phyloP scores from a whole-genome alignment of 352 stramenopile genomes.

The Pythium rhizo-oryzae region DNA sequence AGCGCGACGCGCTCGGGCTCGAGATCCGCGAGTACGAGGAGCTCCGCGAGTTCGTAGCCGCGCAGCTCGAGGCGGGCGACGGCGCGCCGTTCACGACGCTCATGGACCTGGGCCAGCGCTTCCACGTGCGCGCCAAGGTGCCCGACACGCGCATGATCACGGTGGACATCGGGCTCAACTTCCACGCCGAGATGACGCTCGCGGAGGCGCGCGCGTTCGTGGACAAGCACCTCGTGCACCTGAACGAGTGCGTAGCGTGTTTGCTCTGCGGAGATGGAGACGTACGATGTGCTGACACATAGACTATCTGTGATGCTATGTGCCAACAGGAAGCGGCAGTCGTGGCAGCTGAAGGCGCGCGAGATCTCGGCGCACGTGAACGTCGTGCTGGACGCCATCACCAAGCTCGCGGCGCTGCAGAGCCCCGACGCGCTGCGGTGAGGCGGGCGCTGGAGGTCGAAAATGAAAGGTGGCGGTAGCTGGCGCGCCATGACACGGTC shows the following conservation, averaged over 20 bases:
- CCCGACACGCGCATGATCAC: constrained; percentile 56
- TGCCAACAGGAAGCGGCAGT: constrained; percentile 51
- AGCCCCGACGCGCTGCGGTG: constrained; percentile 26
- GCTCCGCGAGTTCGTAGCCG: constrained; percentile 47
- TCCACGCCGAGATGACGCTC: constrained; percentile 81
- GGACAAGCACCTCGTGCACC: constrained; percentile 46
- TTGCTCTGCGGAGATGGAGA: no score
- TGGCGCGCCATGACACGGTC: no score
- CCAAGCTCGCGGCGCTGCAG: constrained; percentile 71
- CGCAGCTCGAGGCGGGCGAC: constrained; percentile 17
- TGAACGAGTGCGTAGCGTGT: constrained; percentile 44
- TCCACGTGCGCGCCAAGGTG: constrained; percentile 76
- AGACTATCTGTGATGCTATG: constrained; percentile 14
- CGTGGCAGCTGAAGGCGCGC: constrained; percentile 71
- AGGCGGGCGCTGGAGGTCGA: no score
- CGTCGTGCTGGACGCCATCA: constrained; percentile 73
- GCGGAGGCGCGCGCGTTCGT: constrained; percentile 62
- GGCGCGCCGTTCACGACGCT: constrained; percentile 30
- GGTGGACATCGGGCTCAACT: constrained; percentile 73
- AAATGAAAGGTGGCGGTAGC: no score
- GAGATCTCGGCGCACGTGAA: constrained; percentile 77
- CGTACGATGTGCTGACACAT: background rate
- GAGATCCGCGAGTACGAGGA: constrained; percentile 75
- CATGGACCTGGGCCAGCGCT: constrained; percentile 72
- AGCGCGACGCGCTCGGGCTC: constrained; percentile 46